phyloP scores from a whole-genome alignment of 2,329 filamentous ascomycete species.

The Pseudocercospora vitis region DNA sequence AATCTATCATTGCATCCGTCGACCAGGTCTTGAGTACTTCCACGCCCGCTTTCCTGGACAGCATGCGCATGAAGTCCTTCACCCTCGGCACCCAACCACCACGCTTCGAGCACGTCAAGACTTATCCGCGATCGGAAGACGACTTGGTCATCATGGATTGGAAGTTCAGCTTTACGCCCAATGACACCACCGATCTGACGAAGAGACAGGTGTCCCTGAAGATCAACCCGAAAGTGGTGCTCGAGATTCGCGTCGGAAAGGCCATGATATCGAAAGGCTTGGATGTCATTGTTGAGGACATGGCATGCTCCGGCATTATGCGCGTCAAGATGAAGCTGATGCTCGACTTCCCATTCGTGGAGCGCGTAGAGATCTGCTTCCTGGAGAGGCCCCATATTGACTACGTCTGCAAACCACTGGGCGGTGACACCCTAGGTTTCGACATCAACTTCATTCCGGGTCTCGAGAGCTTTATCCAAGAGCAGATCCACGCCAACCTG shows the following conservation, averaged over 20 bases:
- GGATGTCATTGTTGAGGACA: slow-evolving; percentile 96
- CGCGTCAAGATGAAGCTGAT: slow-evolving; percentile 97
- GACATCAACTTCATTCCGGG: slow-evolving; percentile 99
- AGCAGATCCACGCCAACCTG: slow-evolving; percentile 92
- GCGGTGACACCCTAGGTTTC: slow-evolving; percentile 92
- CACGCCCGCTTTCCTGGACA: slow-evolving; percentile 90
- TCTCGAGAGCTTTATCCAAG: slow-evolving; percentile 87
- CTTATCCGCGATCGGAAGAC: slow-evolving; percentile 91
- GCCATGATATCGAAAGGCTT: slow-evolving; percentile 96
- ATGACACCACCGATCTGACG: slow-evolving; percentile 89
- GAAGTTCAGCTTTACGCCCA: slow-evolving; percentile 99
- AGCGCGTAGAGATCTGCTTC: slow-evolving; percentile 94
- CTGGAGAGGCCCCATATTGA: slow-evolving; percentile 85
- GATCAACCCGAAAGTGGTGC: slow-evolving; percentile 92
- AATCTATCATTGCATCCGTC: slow-evolving; percentile 88
- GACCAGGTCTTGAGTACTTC: slow-evolving; percentile 93
- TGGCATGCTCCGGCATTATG: slow-evolving; percentile 95
- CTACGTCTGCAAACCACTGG: slow-evolving; percentile 96
- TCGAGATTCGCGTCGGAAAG: slow-evolving; percentile 93
- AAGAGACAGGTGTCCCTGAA: slow-evolving; percentile 87
- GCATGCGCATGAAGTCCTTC: slow-evolving; percentile 89
- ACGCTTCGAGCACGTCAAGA: slow-evolving; percentile 95
- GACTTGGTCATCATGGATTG: slow-evolving; percentile 98
- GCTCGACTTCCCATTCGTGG: slow-evolving; percentile 91
- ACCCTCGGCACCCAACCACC: slow-evolving; percentile 93